Evolutionary conservation across 768 basidiomycete species (phyloP).

Genomic region (Xanthoconium purpureum): DNA sequence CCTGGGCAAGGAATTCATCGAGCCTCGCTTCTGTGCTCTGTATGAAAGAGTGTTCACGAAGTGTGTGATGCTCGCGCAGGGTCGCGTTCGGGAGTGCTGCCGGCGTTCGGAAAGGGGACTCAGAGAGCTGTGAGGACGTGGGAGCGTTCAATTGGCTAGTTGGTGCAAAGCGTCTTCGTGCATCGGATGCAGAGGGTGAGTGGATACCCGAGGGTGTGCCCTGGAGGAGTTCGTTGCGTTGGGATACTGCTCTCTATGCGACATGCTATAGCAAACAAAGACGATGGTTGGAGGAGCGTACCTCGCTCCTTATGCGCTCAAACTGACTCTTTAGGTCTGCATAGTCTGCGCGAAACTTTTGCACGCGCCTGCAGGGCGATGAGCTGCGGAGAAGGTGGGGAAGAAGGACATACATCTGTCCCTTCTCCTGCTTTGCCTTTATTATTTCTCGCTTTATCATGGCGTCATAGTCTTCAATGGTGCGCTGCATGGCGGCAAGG

Average conservation of each 20-base stretch:
- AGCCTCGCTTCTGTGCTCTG: constrained; percentile 76
- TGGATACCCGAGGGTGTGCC: constrained; percentile 38
- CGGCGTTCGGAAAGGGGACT: constrained; percentile 79
- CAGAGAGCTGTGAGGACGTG: constrained; percentile 61
- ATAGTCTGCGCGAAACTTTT: constrained; percentile 89
- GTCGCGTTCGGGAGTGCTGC: constrained; percentile 53
- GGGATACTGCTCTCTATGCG: constrained; percentile 52
- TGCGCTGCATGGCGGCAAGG: constrained; percentile 88
- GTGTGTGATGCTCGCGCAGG: constrained; percentile 70
- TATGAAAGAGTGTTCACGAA: constrained; percentile 87
- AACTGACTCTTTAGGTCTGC: constrained; percentile 78
- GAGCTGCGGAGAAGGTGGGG: constrained; percentile 1
- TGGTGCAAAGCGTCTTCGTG: constrained; percentile 61
- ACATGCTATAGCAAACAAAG: neutral
- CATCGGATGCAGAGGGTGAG: constrained; percentile 39
- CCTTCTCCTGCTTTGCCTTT: constrained; percentile 95
- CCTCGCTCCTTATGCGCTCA: constrained; percentile 69
- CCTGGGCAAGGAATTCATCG: constrained; percentile 91
- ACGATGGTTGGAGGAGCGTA: neutral
- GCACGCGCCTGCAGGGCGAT: constrained; percentile 66
- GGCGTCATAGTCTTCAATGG: constrained; percentile 95
- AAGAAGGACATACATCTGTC: constrained; percentile 62
- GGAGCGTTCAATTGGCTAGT: constrained; percentile 33
- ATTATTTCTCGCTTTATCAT: constrained; percentile 97
- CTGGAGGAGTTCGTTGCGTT: constrained; percentile 65